phyloP scores from a whole-genome alignment of 306 rosid species.

The Styphnolobium japonicum region DNA sequence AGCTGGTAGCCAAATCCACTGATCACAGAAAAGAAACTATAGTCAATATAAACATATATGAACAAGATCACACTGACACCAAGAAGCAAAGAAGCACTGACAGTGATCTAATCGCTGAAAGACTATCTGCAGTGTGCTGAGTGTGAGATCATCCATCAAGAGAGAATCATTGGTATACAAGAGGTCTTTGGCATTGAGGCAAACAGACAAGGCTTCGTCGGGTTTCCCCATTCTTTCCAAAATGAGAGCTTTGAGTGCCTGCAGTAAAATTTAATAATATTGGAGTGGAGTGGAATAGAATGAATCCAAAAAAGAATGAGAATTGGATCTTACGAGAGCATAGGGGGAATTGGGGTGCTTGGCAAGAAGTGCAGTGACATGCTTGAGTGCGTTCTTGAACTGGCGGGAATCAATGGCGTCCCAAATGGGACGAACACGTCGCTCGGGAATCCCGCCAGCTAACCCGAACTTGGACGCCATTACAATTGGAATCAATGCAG shows the following conservation, averaged over 20 bases:
- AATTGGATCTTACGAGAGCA: slow-evolving; percentile 52
- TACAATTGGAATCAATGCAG: background rate
- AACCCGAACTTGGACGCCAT: slow-evolving; percentile 95
- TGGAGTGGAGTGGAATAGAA: no score
- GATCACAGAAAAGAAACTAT: slow-evolving; percentile 22
- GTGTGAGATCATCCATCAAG: slow-evolving; percentile 92
- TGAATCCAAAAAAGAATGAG: no score
- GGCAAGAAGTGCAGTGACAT: slow-evolving; percentile 59
- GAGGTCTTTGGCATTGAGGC: slow-evolving; percentile 66
- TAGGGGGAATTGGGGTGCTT: slow-evolving; percentile 82
- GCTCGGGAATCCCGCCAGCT: slow-evolving; percentile 95
- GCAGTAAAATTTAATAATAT: background rate
- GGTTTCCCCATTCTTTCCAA: slow-evolving; percentile 90
- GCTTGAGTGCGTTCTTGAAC: slow-evolving; percentile 85
- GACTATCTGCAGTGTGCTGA: slow-evolving; percentile 88
- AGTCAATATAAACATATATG: no score
- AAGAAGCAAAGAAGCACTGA: slow-evolving; percentile 38
- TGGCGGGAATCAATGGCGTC: slow-evolving; percentile 98
- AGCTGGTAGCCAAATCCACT: slow-evolving; percentile 93
- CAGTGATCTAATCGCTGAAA: slow-evolving; percentile 86
- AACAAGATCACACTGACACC: background rate
- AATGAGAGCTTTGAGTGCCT: slow-evolving; percentile 93
- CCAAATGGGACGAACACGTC: slow-evolving; percentile 93
- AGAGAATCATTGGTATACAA: slow-evolving; percentile 58
- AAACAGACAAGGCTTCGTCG: slow-evolving; percentile 73